phyloP scores from a whole-genome alignment of 768 basidiomycete genomes.

The Auricularia cornea region DNA sequence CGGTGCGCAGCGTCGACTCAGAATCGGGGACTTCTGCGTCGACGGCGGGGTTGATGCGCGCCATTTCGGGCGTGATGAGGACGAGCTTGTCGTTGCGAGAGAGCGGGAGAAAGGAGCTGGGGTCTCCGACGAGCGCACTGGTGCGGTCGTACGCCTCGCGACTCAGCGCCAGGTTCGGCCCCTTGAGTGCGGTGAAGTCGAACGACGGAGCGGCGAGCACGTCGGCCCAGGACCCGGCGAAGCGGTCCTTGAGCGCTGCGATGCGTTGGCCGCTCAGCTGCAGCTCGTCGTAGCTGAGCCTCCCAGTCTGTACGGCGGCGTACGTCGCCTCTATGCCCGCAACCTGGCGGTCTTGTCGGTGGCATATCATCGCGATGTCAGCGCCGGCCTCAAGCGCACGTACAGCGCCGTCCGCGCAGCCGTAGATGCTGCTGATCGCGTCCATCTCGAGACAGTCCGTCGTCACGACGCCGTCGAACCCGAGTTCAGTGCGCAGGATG shows the following conservation, averaged over 20 bases:
- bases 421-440: constrained; percentile 42
- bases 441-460: constrained; percentile 77
- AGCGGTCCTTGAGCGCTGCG: constrained; percentile 39
- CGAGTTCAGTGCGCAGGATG: constrained; percentile 41
- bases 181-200: constrained; percentile 30
- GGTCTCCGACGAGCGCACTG: constrained; percentile 39
- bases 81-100: constrained; percentile 24
- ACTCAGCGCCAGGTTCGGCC: constrained; percentile 35
- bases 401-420: constrained; percentile 47
- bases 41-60: constrained; percentile 53
- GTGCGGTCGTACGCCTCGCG: constrained; percentile 38
- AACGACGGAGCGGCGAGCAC: constrained; percentile 22
- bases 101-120: constrained; percentile 29
- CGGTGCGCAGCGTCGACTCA: constrained; percentile 25
- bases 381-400: constrained; percentile 52
- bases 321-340: constrained; percentile 47
- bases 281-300: constrained; percentile 31
- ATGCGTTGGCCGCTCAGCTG: constrained; percentile 39
- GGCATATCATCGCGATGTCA: constrained; percentile 71
- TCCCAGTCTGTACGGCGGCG: constrained; percentile 32
- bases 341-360: constrained; percentile 44
- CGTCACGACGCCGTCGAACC: constrained; percentile 52
- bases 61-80: constrained; percentile 48
- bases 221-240: constrained; percentile 40
- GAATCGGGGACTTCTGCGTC: constrained; percentile 36